phyloP scores from a whole-genome alignment of 2,329 filamentous ascomycete species.

The Diaporthe ilicicola region DNA sequence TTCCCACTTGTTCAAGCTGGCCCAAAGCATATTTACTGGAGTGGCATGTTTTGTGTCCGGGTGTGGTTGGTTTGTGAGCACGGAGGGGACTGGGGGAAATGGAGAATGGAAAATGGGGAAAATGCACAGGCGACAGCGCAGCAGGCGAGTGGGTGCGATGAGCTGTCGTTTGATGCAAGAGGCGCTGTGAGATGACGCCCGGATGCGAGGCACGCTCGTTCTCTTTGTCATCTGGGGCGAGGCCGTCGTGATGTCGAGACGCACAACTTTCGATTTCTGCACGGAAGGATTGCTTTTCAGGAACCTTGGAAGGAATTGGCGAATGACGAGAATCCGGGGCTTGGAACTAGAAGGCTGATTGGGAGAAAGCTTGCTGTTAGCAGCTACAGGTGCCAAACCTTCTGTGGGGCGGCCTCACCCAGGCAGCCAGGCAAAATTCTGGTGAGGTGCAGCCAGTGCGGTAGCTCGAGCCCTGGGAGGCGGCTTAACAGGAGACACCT shows the following conservation, averaged over 20 bases:
- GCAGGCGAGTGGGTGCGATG: constrained; percentile 16
- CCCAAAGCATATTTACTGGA: neutral
- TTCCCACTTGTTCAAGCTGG: neutral
- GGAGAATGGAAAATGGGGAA: neutral
- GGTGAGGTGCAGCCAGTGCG: neutral
- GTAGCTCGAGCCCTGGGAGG: neutral
- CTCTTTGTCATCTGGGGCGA: neutral
- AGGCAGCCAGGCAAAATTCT: constrained; percentile 6
- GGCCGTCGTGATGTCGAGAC: neutral
- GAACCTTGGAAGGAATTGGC: constrained; percentile 27
- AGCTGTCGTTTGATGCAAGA: constrained; percentile 5
- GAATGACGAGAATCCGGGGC: constrained; percentile 25
- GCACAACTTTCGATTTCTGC: neutral
- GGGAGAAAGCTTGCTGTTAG: constrained; percentile 21
- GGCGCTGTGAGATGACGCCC: neutral
- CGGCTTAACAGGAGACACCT: constrained; percentile 11
- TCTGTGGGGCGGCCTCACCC: neutral
- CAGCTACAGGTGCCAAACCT: constrained; percentile 8
- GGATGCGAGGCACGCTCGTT: neutral
- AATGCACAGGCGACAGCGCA: constrained; percentile 5
- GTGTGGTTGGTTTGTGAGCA: constrained; percentile 2
- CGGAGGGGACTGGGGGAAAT: neutral
- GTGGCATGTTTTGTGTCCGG: constrained; percentile 6
- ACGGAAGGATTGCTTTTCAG: neutral
- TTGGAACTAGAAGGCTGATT: neutral